These are phyloP conservation scores for Trichoderma hamatum DNA, from an alignment of 2,329 filamentous ascomycete genomes.

Conservation along the genomic window DNA sequence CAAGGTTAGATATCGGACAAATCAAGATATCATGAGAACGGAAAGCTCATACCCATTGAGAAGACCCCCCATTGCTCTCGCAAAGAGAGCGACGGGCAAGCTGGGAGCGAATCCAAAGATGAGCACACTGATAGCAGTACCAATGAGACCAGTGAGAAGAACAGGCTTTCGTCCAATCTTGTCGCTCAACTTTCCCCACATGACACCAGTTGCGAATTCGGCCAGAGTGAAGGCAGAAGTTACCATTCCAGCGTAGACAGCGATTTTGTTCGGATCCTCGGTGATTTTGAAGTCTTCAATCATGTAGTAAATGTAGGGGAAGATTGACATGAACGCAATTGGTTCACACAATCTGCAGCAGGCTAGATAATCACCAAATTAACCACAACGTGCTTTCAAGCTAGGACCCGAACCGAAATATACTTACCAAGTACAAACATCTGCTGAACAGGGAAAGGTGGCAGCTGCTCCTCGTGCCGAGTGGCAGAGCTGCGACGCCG, in stretches of 20 bases:
- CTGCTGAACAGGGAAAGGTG: slow-evolving; percentile 48
- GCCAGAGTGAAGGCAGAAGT: slow-evolving; percentile 95
- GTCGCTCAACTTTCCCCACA: slow-evolving; percentile 94
- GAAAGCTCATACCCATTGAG: slow-evolving; percentile 75
- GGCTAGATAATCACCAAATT: slow-evolving; percentile 52
- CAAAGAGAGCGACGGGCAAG: slow-evolving; percentile 79
- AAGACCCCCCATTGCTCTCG: slow-evolving; percentile 84
- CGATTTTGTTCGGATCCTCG: slow-evolving; percentile 75
- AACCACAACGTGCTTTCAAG: background rate
- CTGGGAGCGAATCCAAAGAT: slow-evolving; percentile 88
- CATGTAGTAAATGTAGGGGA: slow-evolving; percentile 99
- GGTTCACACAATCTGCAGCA: slow-evolving; percentile 96
- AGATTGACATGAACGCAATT: slow-evolving; percentile 99
- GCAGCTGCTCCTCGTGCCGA: slow-evolving; percentile 32
- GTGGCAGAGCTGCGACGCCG: slow-evolving; percentile 33
- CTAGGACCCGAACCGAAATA: background rate
- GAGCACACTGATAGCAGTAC: slow-evolving; percentile 90
- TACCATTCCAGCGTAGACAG: slow-evolving; percentile 92
- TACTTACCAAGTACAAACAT: slow-evolving; percentile 57
- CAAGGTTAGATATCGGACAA: background rate
- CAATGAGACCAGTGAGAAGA: slow-evolving; percentile 82
- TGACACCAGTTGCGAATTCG: slow-evolving; percentile 87
- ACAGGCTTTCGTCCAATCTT: slow-evolving; percentile 90
- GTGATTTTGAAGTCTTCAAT: slow-evolving; percentile 88
- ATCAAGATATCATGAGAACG: background rate